These are phyloP conservation scores for Coemansia sp. DNA, from an alignment of 192 early-diverging fungal genomes.

Conservation along the genomic window DNA sequence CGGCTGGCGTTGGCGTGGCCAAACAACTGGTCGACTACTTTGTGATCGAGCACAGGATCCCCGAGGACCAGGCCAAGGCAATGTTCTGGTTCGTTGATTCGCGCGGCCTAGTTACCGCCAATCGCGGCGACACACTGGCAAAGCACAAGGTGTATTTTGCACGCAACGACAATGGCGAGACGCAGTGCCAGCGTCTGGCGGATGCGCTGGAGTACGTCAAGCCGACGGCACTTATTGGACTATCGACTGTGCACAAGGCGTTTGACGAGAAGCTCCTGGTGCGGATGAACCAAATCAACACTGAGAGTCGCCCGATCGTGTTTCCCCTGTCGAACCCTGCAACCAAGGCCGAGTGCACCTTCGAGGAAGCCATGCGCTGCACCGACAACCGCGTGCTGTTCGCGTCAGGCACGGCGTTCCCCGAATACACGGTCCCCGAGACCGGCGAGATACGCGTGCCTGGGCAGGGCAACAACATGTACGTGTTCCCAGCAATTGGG, in stretches of 20 bases:
- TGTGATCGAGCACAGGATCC: slow-evolving; percentile 65
- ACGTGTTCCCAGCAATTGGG: slow-evolving; percentile 95
- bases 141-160: slow-evolving; percentile 84
- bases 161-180: slow-evolving; percentile 75
- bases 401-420: slow-evolving; percentile 90
- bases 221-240: slow-evolving; percentile 87
- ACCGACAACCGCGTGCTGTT: slow-evolving; percentile 86
- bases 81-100: slow-evolving; percentile 82
- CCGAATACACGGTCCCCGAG: slow-evolving; percentile 63
- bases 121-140: slow-evolving; percentile 80
- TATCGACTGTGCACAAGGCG: slow-evolving; percentile 74
- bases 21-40: slow-evolving; percentile 83
- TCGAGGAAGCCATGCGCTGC: slow-evolving; percentile 80
- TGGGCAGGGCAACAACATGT: slow-evolving; percentile 94
- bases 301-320: slow-evolving; percentile 68
- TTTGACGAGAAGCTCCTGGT: slow-evolving; percentile 71
- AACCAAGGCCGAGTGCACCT: slow-evolving; percentile 91
- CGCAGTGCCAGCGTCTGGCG: slow-evolving; percentile 68
- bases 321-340: slow-evolving; percentile 89
- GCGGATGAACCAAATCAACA: slow-evolving; percentile 74
- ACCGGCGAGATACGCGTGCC: slow-evolving; percentile 56
- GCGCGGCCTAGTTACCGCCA: slow-evolving; percentile 83
- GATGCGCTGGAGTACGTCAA: slow-evolving; percentile 81
- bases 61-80: slow-evolving; percentile 60
- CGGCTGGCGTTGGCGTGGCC: slow-evolving; percentile 91